Evolutionary conservation across 257 asterid species (phyloP).

Genomic region (Osmanthus fragrans): DNA sequence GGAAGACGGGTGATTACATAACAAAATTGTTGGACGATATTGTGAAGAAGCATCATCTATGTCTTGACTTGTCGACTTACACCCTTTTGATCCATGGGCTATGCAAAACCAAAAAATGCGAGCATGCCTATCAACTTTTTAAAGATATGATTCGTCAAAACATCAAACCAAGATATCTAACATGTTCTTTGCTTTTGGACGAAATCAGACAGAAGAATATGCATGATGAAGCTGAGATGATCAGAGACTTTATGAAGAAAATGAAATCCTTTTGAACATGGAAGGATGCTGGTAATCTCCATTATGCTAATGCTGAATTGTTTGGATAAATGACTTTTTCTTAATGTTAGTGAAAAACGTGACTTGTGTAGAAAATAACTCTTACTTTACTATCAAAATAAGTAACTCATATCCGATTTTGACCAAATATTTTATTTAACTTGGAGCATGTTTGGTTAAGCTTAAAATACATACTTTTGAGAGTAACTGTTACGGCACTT

Average conservation of each 20-base stretch:
- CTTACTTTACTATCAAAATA: background rate
- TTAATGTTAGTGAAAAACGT: background rate
- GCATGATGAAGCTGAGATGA: slow-evolving; percentile 55
- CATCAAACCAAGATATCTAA: slow-evolving; percentile 70
- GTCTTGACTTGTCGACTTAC: slow-evolving; percentile 73
- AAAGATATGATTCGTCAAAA: slow-evolving; percentile 62
- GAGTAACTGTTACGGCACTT: background rate
- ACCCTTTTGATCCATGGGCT: slow-evolving; percentile 81
- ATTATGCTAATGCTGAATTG: background rate
- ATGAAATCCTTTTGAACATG: slow-evolving; percentile 53
- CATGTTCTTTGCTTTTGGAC: slow-evolving; percentile 69
- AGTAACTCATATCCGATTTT: background rate
- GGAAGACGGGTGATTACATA: slow-evolving; percentile 37
- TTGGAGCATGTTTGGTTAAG: background rate
- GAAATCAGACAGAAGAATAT: slow-evolving; percentile 55
- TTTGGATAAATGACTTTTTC: background rate
- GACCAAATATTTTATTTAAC: background rate
- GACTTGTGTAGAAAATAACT: background rate
- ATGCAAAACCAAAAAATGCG: slow-evolving; percentile 60
- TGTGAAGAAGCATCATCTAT: slow-evolving; percentile 61
- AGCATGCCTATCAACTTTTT: slow-evolving; percentile 61
- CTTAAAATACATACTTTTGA: background rate
- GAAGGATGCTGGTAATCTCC: slow-evolving; percentile 1
- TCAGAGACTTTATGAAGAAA: slow-evolving; percentile 62
- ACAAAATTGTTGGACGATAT: slow-evolving; percentile 49